Evolutionary conservation across 1,139 yeast genomes (phyloP).

Genomic region (Geotrichum aggregatum): DNA sequence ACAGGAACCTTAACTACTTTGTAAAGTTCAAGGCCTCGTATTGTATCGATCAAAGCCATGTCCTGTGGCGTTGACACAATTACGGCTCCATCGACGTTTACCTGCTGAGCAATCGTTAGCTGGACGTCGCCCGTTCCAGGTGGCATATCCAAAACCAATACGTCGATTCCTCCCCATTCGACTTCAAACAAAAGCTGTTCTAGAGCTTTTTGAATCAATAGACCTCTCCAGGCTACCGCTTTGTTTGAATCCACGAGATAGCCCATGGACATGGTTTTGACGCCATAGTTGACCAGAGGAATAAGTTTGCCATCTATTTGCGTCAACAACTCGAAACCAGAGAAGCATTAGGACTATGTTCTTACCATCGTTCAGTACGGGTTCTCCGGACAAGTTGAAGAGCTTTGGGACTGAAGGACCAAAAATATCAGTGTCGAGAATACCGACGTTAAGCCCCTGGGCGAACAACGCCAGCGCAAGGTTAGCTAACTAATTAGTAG

Average conservation of each 20-base stretch:
- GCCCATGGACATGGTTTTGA: constrained; percentile 89
- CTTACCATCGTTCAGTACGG: constrained; percentile 47
- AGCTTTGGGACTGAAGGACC: constrained; percentile 80
- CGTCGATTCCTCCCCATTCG: constrained; percentile 66
- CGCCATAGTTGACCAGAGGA: constrained; percentile 73
- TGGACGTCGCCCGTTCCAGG: constrained; percentile 94
- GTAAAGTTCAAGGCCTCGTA: constrained; percentile 77
- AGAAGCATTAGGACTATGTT: not conserved
- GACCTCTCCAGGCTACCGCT: constrained; percentile 83
- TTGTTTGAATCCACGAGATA: constrained; percentile 60
- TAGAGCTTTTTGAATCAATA: constrained; percentile 82
- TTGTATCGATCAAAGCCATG: constrained; percentile 75
- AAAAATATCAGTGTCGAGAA: constrained; percentile 76
- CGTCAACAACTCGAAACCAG: constrained; percentile 7
- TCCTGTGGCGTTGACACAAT: constrained; percentile 87
- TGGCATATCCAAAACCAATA: constrained; percentile 76
- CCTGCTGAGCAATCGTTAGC: constrained; percentile 70
- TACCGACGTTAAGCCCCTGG: constrained; percentile 58
- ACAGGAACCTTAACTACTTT: constrained; percentile 65
- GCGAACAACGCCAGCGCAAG: constrained; percentile 58
- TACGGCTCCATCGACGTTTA: constrained; percentile 73
- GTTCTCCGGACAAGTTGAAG: constrained; percentile 51
- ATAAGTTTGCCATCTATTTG: constrained; percentile 49
- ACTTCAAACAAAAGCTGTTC: constrained; percentile 80
- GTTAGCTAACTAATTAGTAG: constrained; percentile 43